Conservation (phyloP, 208 protist species). For the Strigomonas culicis region DNA sequence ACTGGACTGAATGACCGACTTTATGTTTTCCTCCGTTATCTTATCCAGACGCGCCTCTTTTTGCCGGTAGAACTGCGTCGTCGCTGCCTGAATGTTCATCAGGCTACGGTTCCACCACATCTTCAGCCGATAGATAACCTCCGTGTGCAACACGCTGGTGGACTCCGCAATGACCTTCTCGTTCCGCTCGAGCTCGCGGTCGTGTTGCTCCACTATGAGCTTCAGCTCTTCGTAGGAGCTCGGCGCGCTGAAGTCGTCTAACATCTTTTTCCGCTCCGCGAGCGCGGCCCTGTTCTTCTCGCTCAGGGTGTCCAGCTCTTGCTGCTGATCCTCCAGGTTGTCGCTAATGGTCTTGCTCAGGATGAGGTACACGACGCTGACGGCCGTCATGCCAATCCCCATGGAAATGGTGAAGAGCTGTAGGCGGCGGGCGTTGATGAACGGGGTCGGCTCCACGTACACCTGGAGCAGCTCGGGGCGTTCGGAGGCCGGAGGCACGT, state of each 20-base stretch:
- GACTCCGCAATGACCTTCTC: constrained; percentile 25
- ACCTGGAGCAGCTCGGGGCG: constrained; percentile 66
- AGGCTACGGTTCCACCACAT: constrained; percentile 84
- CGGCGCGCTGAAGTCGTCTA: constrained; percentile 61
- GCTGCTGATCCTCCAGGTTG: constrained; percentile 48
- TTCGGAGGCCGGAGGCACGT: constrained; percentile 46
- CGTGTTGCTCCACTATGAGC: constrained; percentile 52
- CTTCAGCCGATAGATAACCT: constrained; percentile 69
- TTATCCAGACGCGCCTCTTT: constrained; percentile 31
- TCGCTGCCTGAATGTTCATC: constrained; percentile 60
- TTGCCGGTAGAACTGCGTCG: constrained; percentile 34
- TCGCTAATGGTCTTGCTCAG: constrained; percentile 68
- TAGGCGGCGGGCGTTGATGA: constrained; percentile 58
- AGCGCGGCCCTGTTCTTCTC: constrained; percentile 49
- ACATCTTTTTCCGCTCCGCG: constrained; percentile 31
- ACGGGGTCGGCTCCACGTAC: constrained; percentile 78
- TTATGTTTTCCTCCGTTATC: not conserved
- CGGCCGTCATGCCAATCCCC: constrained; percentile 47
- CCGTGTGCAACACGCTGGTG: constrained; percentile 68
- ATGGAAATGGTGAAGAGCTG: constrained; percentile 71
- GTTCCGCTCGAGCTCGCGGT: constrained; percentile 41
- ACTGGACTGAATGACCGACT: too few species aligned
- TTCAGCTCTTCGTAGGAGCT: constrained; percentile 78
- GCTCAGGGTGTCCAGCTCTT: constrained; percentile 37
- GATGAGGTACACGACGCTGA: constrained; percentile 64